A percentile compares a stretch with the other conserved stretches of the same genome.
Evolutionary conservation across 768 basidiomycete species (phyloP).

Genomic region (Jaapia argillacea): DNA sequence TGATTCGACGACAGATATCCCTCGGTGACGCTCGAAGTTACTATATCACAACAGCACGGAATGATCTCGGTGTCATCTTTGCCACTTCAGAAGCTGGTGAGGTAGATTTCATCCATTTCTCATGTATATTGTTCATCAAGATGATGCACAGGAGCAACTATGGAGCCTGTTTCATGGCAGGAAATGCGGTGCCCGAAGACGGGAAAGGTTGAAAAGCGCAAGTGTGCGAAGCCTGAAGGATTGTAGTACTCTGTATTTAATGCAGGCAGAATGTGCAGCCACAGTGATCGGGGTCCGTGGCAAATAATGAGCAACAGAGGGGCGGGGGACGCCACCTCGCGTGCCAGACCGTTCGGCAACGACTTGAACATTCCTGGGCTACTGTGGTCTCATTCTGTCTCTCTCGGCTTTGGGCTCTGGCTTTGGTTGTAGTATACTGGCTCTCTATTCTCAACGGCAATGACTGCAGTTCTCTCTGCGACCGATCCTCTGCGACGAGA

Average conservation of each 20-base stretch:
- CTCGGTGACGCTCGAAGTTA: conserved; percentile 88
- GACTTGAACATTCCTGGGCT: not conserved
- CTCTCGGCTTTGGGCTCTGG: conserved; percentile 4
- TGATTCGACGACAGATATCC: conserved; percentile 50
- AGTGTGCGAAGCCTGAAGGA: conserved; percentile 78
- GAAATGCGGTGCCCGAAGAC: conserved; percentile 86
- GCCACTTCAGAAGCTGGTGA: conserved; percentile 80
- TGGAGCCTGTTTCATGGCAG: conserved; percentile 85
- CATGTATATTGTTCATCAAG: not conserved
- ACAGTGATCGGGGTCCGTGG: not conserved
- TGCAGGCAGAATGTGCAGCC: not conserved
- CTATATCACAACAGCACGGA: conserved; percentile 84
- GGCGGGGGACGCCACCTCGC: not conserved
- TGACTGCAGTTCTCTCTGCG: conserved; percentile 59
- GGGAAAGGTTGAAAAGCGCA: conserved; percentile 69
- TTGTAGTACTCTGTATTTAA: conserved; percentile 21
- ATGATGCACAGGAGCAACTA: conserved; percentile 57
- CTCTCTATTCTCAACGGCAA: conserved; percentile 17
- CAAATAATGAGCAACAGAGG: not conserved
- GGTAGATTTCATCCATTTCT: conserved; percentile 16
- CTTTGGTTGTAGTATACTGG: conserved; percentile 13
- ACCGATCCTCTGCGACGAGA: conserved; percentile 51
- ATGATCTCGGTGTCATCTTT: conserved; percentile 87
- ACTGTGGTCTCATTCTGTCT: conserved; percentile 8
- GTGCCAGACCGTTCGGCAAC: not conserved